Base-by-base conservation (phyloP, 768 basidiomycete genomes). In the Mycena rosella region DNA sequence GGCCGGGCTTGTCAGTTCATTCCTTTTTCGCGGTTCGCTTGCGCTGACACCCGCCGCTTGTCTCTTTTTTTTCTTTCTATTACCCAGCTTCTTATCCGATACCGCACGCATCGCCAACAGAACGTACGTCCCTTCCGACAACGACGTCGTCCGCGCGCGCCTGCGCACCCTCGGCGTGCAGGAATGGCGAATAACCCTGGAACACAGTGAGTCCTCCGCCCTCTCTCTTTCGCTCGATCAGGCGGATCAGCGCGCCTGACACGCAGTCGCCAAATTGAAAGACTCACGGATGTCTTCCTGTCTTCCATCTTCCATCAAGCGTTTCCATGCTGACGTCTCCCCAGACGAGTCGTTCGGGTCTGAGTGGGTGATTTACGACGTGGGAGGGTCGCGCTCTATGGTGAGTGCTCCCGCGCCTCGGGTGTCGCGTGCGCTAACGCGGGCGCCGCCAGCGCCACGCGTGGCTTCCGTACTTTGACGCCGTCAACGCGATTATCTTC, bases 401-500 rank as follows among this genome's bases (percentile, higher is more conserved):
- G 88, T 89, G 72, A 14, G 83, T 73, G 34, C 42, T 76, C 22
- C 36, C n/a, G 44, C 17, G 26, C 14, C 1, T 51, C n/a, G 34
- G 20, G 47, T 58, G 11, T n/a, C n/a, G n/a, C n/a, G 53, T 10
- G 47, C 40, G 22, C 27, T 59, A 26, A 62, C 34, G 20, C 52
- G 13, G n/a, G 9, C 22, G 18, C 32, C 27, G 52, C 9, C 74
- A 92, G 89, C 88, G 92, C 17, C 84, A 88, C 48, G 89, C 89
- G 29, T 93, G 92, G 92, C 79, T 89, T 5, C 88, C 90, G 3
- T 92, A 85, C 75, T 93, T 93, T 60, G 90, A 93, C 68, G 87
- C 88, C 67, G 85, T 91, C 24, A 87, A 91, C 72, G 90, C 91
- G 5, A 90, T 94, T 71, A 93, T 94, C 66, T 93, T 94, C 78